Conservation (phyloP, 2,329 filamentous ascomycete genomes). For the Cladobotryum protrusum region DNA sequence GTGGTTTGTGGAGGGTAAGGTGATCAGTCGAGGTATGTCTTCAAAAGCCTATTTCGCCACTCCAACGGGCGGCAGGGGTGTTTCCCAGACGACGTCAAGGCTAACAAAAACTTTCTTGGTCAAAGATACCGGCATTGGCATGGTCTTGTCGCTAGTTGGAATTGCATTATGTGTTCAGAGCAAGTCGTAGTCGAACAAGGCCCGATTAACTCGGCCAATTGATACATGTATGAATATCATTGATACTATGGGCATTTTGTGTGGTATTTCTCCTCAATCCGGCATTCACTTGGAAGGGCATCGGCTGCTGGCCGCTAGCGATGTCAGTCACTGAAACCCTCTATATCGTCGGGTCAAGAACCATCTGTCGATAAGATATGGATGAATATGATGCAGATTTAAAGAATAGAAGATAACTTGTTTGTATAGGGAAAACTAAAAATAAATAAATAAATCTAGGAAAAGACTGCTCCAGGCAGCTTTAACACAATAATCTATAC, state of each 20-base stretch:
- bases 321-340: too few species aligned
- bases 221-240: too few species aligned
- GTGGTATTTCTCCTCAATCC: neutral
- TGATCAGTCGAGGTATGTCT: slow-evolving; percentile 66
- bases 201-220: too few species aligned
- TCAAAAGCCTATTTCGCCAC: neutral
- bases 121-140: slow-evolving; percentile 75
- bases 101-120: slow-evolving; percentile 1
- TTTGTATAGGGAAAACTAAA: too few species aligned
- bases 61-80: neutral
- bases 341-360: too few species aligned
- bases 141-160: slow-evolving; percentile 70
- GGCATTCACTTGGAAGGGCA: neutral
- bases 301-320: too few species aligned
- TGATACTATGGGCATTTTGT: neutral
- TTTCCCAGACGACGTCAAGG: neutral
- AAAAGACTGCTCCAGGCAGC: slow-evolving; percentile 12
- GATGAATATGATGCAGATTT: too few species aligned
- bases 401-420: too few species aligned
- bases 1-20: slow-evolving; percentile 90
- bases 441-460: neutral
- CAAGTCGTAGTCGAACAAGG: slow-evolving; percentile 33
- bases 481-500: slow-evolving; percentile 1
- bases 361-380: too few species aligned
- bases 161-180: slow-evolving; percentile 79